Evolutionary conservation across 371 early-diverging fungal genomes (phyloP).

Genomic region (Lichtheimia ramosa): DNA sequence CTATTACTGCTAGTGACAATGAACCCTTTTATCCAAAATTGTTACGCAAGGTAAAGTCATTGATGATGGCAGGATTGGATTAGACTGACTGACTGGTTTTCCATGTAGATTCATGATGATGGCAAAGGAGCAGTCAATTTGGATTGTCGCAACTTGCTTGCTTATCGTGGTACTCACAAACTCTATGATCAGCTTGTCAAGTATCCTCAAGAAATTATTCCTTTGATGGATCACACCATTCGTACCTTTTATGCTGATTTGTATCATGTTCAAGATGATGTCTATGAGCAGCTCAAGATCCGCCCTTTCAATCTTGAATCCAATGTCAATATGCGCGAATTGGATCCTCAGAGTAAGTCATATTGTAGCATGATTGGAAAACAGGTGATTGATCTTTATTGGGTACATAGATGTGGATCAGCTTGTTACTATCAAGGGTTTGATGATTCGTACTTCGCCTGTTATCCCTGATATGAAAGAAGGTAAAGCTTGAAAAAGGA

Average conservation of each 20-base stretch:
- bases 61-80: neutral
- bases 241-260: conserved; percentile 77
- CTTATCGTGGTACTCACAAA: conserved; percentile 61
- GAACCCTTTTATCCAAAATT: conserved; percentile 73
- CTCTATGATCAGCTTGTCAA: conserved; percentile 87
- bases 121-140: conserved; percentile 76
- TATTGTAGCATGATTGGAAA: neutral
- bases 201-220: conserved; percentile 99
- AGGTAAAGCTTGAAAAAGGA: conserved; percentile 38
- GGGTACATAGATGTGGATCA: conserved; percentile 90
- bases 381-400: neutral
- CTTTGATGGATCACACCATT: conserved; percentile 91
- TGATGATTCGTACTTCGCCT: conserved; percentile 91
- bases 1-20: conserved; percentile 49
- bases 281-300: conserved; percentile 56
- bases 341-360: conserved; percentile 80
- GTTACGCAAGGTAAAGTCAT: conserved; percentile 28
- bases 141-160: conserved; percentile 85
- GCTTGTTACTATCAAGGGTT: conserved; percentile 94
- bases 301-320: conserved; percentile 90
- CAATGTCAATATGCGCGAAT: conserved; percentile 89
- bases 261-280: conserved; percentile 64
- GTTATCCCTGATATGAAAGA: conserved; percentile 96
- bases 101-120: conserved; percentile 55
- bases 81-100: neutral